Conservation (phyloP, 495 filamentous ascomycete species). For the Trichoderma asperelloides region DNA sequence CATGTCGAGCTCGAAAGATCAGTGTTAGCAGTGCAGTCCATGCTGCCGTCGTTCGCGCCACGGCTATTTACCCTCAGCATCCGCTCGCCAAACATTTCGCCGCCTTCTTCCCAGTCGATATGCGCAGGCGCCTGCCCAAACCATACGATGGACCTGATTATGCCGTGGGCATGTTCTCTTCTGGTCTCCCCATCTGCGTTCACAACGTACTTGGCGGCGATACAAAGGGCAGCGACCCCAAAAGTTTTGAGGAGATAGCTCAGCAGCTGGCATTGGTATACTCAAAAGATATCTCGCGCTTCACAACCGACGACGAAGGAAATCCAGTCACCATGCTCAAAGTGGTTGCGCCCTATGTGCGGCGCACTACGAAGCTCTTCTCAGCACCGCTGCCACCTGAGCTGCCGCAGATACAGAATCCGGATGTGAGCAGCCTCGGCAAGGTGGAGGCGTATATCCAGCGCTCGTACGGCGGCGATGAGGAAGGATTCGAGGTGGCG, state of each 20-base stretch:
- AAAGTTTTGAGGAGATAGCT: not conserved
- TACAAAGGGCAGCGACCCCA: not conserved
- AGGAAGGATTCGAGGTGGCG: conserved; percentile 13
- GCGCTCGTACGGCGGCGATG: not conserved
- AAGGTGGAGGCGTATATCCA: conserved; percentile 17
- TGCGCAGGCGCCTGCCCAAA: conserved; percentile 13
- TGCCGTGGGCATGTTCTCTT: conserved; percentile 14
- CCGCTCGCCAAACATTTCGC: conserved; percentile 10
- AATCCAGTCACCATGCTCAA: conserved; percentile 7
- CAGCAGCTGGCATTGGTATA: not conserved
- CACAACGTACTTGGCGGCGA: conserved; percentile 7
- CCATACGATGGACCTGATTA: not conserved
- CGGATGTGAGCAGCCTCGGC: conserved; percentile 20
- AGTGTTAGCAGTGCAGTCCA: conserved; percentile 16
- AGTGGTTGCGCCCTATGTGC: conserved; percentile 12
- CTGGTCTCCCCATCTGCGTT: conserved; percentile 19
- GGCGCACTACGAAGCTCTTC: conserved; percentile 13
- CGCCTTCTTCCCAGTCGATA: conserved; percentile 16
- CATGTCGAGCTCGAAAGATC: not conserved
- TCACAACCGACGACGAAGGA: not conserved
- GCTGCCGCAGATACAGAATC: conserved; percentile 14
- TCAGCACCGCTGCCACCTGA: conserved; percentile 7
- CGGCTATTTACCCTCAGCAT: conserved; percentile 12
- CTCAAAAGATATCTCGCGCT: not conserved
- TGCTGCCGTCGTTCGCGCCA: conserved; percentile 17